Evolutionary conservation across 1,284 basidiomycete genomes (phyloP).

Genomic region (Caloboletus firmus): DNA sequence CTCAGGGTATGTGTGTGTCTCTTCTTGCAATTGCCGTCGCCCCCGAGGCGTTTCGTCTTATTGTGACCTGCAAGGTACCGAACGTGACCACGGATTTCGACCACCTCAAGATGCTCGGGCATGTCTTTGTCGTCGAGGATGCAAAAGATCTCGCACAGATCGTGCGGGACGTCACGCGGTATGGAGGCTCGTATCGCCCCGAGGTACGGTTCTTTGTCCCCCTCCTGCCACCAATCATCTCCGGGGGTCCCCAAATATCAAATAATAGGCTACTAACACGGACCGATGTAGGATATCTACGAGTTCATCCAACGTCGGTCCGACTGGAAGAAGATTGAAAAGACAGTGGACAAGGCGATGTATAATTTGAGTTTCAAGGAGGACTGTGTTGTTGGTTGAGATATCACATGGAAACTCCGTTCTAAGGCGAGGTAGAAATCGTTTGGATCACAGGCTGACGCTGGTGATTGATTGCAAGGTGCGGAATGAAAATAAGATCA

Average conservation of each 20-base stretch:
- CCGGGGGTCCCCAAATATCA: no score
- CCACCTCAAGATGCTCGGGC: constrained; percentile 94
- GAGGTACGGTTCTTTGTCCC: constrained; percentile 55
- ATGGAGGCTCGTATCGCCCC: constrained; percentile 89
- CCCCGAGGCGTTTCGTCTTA: no score
- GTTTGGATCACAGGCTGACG: no score
- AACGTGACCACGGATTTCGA: constrained; percentile 84
- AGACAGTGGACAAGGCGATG: constrained; percentile 93
- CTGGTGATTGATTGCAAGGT: no score
- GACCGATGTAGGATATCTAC: constrained; percentile 70
- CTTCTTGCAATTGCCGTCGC: neutral
- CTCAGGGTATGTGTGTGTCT: constrained; percentile 55
- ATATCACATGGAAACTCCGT: neutral
- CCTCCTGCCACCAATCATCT: no score
- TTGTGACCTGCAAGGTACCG: constrained; percentile 40
- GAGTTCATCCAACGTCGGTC: constrained; percentile 91
- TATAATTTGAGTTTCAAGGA: constrained; percentile 92
- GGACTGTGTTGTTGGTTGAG: constrained; percentile 63
- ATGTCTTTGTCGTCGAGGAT: constrained; percentile 90
- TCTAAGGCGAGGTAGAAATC: no score
- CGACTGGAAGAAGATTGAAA: constrained; percentile 97
- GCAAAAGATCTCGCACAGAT: constrained; percentile 95
- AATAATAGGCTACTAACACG: no score
- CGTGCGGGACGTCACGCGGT: constrained; percentile 89
- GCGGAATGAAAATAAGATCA: no score